Percentiles rank a stretch among this genome's conserved stretches.
These are phyloP conservation scores for Vicia sativa DNA, from an alignment of 306 rosid species.

Conservation along the genomic window DNA sequence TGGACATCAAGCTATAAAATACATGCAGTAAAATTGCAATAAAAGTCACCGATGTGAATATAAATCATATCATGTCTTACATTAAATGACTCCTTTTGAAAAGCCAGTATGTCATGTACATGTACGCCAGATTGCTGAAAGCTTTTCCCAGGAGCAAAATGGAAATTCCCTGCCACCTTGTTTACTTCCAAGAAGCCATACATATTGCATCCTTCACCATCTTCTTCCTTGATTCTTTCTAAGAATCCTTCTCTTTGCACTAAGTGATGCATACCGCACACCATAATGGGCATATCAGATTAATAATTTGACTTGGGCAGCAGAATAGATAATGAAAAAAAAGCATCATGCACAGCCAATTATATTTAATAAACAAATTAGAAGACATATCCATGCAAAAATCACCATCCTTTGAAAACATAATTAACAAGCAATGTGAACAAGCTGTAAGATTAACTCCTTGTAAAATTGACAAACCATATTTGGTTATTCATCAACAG, in stretches of 20 bases:
- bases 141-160: slow-evolving; percentile 98
- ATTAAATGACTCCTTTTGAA: slow-evolving; percentile 95
- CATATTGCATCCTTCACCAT: slow-evolving; percentile 94
- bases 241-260: slow-evolving; percentile 99
- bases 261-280: slow-evolving; percentile 42
- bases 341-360: slow-evolving; percentile 5
- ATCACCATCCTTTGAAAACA: slow-evolving; percentile 13
- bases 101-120: slow-evolving; percentile 84
- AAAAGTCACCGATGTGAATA: slow-evolving; percentile 14
- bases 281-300: slow-evolving; percentile 22
- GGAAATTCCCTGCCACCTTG: slow-evolving; percentile 98
- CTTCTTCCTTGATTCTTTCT: slow-evolving; percentile 94
- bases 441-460: slow-evolving; percentile 21
- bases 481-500: slow-evolving; percentile 11
- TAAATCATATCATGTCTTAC: slow-evolving; percentile 57
- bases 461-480: slow-evolving; percentile 15
- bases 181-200: slow-evolving; percentile 96
- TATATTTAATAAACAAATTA: slow-evolving; percentile 11
- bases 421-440: slow-evolving; percentile 12
- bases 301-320: slow-evolving; percentile 17
- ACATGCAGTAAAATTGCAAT: neutral
- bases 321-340: neutral
- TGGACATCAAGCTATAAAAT: neutral
- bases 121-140: slow-evolving; percentile 94
- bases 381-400: slow-evolving; percentile 20